Conservation (phyloP, 768 basidiomycete genomes). For the Naematelia aurantialba region DNA sequence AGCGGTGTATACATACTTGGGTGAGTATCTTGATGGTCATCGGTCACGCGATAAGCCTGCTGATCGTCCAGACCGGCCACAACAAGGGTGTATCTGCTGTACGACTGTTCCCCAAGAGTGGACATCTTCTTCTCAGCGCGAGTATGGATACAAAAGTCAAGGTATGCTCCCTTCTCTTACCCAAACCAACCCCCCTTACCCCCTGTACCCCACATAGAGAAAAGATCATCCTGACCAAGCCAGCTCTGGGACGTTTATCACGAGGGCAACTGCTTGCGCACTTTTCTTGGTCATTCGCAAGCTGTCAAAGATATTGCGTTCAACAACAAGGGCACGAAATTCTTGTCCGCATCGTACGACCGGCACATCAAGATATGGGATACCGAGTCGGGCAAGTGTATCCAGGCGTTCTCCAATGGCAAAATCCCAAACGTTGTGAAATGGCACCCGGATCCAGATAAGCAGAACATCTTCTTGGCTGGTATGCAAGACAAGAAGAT, state of each 20-base stretch:
- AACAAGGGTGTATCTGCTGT: slow-evolving; percentile 93
- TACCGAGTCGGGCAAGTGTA: slow-evolving; percentile 93
- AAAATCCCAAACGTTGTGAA: slow-evolving; percentile 93
- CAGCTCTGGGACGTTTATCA: slow-evolving; percentile 98
- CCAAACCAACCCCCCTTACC: background rate
- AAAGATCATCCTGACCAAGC: background rate
- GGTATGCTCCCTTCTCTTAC: slow-evolving; percentile 59
- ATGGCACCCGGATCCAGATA: slow-evolving; percentile 94
- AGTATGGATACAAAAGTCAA: slow-evolving; percentile 99
- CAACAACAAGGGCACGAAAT: slow-evolving; percentile 83
- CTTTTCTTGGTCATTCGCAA: slow-evolving; percentile 94
- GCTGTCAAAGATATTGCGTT: slow-evolving; percentile 96
- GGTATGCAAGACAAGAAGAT: slow-evolving; percentile 99
- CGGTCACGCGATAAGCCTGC: background rate
- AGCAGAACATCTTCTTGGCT: slow-evolving; percentile 91
- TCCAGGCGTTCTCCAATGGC: slow-evolving; percentile 94
- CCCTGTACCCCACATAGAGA: background rate
- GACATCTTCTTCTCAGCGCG: slow-evolving; percentile 86
- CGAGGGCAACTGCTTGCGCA: slow-evolving; percentile 91
- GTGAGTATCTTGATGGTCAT: slow-evolving; percentile 19
- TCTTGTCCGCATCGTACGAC: slow-evolving; percentile 91
- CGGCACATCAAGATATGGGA: slow-evolving; percentile 99
- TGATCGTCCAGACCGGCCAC: slow-evolving; percentile 67
- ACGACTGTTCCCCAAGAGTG: slow-evolving; percentile 84
- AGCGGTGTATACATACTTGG: slow-evolving; percentile 94